Conservation (phyloP, 306 rosid genomes). For the Prunus padus region DNA sequence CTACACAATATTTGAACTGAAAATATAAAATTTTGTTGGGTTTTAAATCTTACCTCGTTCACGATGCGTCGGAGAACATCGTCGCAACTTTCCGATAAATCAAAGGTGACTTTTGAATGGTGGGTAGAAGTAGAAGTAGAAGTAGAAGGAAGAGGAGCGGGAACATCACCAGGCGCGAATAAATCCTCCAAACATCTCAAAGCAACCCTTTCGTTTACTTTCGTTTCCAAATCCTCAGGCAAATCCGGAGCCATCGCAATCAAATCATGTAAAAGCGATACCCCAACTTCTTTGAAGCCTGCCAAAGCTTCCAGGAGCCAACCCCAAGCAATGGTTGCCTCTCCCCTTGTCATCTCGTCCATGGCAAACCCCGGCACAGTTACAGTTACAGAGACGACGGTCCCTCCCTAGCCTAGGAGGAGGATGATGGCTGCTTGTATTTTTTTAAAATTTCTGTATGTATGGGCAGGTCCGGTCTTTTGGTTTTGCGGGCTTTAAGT, state of each 20-base stretch:
- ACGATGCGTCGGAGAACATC: slow-evolving; percentile 48
- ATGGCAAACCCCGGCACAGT: slow-evolving; percentile 15
- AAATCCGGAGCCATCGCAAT: slow-evolving; percentile 39
- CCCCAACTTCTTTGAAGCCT: slow-evolving; percentile 28
- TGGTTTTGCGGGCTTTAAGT: neutral
- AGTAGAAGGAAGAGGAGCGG: slow-evolving; percentile 25
- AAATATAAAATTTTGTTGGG: neutral
- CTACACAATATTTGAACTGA: neutral
- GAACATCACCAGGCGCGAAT: slow-evolving; percentile 19
- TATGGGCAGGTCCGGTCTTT: neutral
- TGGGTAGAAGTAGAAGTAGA: slow-evolving; percentile 32
- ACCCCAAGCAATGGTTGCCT: slow-evolving; percentile 46
- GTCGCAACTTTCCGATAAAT: slow-evolving; percentile 42
- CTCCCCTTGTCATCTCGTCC: slow-evolving; percentile 32
- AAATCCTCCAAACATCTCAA: slow-evolving; percentile 63
- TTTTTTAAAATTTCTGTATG: no score
- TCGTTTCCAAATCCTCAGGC: slow-evolving; percentile 31
- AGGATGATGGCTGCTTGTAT: no score
- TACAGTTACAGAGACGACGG: neutral
- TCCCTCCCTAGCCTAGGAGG: no score
- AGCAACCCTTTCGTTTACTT: slow-evolving; percentile 56
- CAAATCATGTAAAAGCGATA: slow-evolving; percentile 48
- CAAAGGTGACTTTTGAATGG: slow-evolving; percentile 41
- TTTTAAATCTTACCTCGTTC: slow-evolving; percentile 40
- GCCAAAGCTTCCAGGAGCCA: slow-evolving; percentile 75